Percentiles rank a stretch among this genome's conserved stretches.
Evolutionary conservation across 495 filamentous ascomycete genomes (phyloP).

Genomic region (Venustampulla echinocandica): DNA sequence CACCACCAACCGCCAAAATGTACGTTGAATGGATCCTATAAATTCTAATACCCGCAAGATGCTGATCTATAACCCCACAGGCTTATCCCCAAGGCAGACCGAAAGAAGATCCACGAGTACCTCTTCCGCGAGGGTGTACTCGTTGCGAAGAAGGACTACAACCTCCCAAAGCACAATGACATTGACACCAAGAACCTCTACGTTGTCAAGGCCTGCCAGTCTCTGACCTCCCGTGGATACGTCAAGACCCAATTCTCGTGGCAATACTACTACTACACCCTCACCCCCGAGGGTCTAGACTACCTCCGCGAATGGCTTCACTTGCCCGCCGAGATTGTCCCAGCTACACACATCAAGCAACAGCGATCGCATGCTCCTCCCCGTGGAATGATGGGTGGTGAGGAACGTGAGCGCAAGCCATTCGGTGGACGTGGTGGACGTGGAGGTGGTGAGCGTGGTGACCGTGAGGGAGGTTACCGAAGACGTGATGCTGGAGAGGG

Average conservation of each 20-base stretch:
- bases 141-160: conserved; percentile 98
- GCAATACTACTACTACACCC: conserved; percentile 99
- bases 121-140: conserved; percentile 99
- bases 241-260: conserved; percentile 99
- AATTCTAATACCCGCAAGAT: too few species aligned
- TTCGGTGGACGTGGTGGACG: conserved; percentile 49
- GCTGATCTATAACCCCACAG: conserved; percentile 30
- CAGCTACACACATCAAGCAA: conserved; percentile 99
- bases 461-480: conserved; percentile 89
- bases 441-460: conserved; percentile 54
- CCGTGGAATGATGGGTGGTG: conserved; percentile 95
- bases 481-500: conserved; percentile 71
- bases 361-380: conserved; percentile 97
- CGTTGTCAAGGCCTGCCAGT: conserved; percentile 98
- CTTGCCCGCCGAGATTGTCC: conserved; percentile 98
- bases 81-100: conserved; percentile 99
- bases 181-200: conserved; percentile 99
- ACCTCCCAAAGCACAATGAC: conserved; percentile 84
- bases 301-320: conserved; percentile 99
- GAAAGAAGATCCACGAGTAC: conserved; percentile 99
- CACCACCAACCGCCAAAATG: conserved; percentile 47
- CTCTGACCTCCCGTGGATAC: conserved; percentile 91
- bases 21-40: conserved; percentile 19
- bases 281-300: conserved; percentile 98
- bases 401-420: conserved; percentile 58